Percentiles rank a stretch among this genome's conserved stretches.
phyloP scores from a whole-genome alignment of 2,329 filamentous ascomycete species.

The Catunica adiposa region DNA sequence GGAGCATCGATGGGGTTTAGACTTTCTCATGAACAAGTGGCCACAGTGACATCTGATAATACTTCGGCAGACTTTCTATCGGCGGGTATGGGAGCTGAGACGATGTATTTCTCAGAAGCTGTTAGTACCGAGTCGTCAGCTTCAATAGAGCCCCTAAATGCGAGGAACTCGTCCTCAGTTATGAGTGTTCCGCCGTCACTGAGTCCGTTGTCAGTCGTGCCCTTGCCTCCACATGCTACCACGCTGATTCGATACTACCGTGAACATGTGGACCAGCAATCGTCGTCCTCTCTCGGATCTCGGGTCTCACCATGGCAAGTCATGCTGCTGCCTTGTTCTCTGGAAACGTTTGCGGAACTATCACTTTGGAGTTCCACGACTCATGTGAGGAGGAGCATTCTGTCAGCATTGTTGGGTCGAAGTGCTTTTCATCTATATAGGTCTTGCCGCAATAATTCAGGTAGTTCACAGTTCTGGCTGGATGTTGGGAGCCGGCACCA shows the following conservation, averaged over 20 bases:
- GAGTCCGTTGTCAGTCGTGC: neutral
- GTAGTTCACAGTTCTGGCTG: conserved; percentile 16
- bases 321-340: conserved; percentile 26
- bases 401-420: conserved; percentile 26
- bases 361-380: conserved; percentile 25
- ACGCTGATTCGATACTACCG: conserved; percentile 20
- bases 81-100: no score
- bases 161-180: no score
- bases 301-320: conserved; percentile 29
- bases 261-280: conserved; percentile 19
- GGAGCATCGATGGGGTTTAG: neutral
- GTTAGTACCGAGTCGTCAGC: no score
- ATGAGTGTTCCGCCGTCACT: neutral
- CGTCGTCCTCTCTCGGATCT: conserved; percentile 20
- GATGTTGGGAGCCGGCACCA: conserved; percentile 20
- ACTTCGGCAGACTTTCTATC: no score
- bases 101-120: no score
- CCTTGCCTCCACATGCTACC: conserved; percentile 16
- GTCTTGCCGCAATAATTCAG: neutral
- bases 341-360: conserved; percentile 26
- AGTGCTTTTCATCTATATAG: conserved; percentile 26
- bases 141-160: no score
- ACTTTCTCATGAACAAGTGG: neutral
- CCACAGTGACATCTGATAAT: no score
- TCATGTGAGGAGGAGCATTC: conserved; percentile 23